Conservation (phyloP, 1,139 yeast species). For the Yamadazyma friedrichii region DNA sequence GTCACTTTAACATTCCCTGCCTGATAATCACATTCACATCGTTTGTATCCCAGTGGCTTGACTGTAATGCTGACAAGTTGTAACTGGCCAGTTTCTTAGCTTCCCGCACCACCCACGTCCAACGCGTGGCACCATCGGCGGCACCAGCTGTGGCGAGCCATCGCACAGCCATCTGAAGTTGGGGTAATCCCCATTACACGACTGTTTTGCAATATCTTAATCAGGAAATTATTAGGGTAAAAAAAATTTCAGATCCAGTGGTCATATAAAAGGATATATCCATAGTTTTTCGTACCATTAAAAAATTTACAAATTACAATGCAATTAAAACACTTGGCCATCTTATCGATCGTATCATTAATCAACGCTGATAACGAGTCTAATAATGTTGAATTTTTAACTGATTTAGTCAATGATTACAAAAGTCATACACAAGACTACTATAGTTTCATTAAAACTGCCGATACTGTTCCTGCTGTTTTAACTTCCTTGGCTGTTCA, state of each 20-base stretch:
- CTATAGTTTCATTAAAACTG: constrained; percentile 33
- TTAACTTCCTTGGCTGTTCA: constrained; percentile 36
- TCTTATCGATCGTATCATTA: constrained; percentile 5
- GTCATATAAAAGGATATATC: too few species aligned
- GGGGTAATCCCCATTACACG: not conserved
- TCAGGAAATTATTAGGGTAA: not conserved
- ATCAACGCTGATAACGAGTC: constrained; percentile 23
- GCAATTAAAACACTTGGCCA: constrained; percentile 8
- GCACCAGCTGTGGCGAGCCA: too few species aligned
- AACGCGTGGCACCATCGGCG: too few species aligned
- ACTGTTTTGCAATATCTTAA: not conserved
- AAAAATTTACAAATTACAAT: constrained; percentile 1
- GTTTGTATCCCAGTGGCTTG: too few species aligned
- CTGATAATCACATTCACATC: too few species aligned
- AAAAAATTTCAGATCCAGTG: not conserved
- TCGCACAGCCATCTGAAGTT: not conserved
- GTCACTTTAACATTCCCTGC: too few species aligned
- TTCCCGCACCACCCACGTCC: too few species aligned
- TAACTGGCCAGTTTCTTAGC: too few species aligned
- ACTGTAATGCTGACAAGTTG: too few species aligned
- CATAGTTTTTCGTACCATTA: not conserved
- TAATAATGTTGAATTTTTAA: constrained; percentile 35
- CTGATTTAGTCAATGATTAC: constrained; percentile 41
- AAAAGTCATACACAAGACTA: constrained; percentile 26
- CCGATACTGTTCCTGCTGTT: constrained; percentile 31